Conservation (phyloP, 1,139 yeast genomes). For the Saccharomyces hybrid region DNA sequence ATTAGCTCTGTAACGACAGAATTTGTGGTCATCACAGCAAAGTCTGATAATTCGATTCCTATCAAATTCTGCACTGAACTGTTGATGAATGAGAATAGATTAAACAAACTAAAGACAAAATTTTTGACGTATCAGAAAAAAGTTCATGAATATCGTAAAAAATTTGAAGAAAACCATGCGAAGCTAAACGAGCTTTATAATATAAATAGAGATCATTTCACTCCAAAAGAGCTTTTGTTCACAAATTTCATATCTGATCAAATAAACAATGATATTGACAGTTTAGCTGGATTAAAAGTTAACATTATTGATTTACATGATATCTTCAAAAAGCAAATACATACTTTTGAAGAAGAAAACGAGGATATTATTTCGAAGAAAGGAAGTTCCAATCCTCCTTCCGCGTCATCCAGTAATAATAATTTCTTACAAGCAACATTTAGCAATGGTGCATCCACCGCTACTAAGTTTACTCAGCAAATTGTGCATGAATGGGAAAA, state of each 20-base stretch:
- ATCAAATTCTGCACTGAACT: slow-evolving; percentile 26
- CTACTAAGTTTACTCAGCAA: slow-evolving; percentile 17
- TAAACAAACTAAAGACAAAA: slow-evolving; percentile 10
- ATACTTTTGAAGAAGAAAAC: slow-evolving; percentile 9
- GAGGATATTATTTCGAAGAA: slow-evolving; percentile 7
- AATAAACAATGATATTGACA: slow-evolving; percentile 20
- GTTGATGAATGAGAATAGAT: slow-evolving; percentile 16
- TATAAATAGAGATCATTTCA: slow-evolving; percentile 8
- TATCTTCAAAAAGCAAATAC: slow-evolving; percentile 26
- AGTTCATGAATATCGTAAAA: slow-evolving; percentile 10
- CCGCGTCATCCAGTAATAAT: slow-evolving; percentile 4
- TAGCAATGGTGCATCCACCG: slow-evolving; percentile 6
- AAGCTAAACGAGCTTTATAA: slow-evolving; percentile 17
- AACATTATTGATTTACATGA: slow-evolving; percentile 13
- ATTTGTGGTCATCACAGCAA: slow-evolving; percentile 23
- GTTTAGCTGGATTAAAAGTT: slow-evolving; percentile 21
- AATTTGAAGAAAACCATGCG: slow-evolving; percentile 14
- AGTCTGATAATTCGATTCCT: slow-evolving; percentile 32
- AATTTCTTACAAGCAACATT: background rate
- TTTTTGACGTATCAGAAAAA: slow-evolving; percentile 11
- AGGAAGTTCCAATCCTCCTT: slow-evolving; percentile 3
- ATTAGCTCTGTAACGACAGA: slow-evolving; percentile 22
- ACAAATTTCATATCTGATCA: slow-evolving; percentile 22
- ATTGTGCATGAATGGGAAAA: slow-evolving; percentile 21
- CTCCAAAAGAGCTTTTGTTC: slow-evolving; percentile 16